Evolutionary conservation across 177 flowering plant species (phyloP).

Genomic region (Telopea speciosissima): DNA sequence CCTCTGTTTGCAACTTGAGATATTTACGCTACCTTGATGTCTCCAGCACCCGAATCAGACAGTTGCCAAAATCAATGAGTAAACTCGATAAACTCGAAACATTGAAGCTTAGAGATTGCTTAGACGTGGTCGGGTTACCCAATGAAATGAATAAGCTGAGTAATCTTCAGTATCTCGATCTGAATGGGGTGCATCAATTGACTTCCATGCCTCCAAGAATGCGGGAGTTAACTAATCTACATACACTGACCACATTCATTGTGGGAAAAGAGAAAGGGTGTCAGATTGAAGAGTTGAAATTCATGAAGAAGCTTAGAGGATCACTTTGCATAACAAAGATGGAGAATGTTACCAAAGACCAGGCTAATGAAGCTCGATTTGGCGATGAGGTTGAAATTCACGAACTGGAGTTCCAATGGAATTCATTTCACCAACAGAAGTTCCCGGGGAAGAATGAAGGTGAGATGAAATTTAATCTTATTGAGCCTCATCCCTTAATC

Average conservation of each 20-base stretch:
- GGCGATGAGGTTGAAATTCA: too few species aligned
- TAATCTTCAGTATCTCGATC: not conserved
- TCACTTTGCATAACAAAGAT: constrained; percentile 2
- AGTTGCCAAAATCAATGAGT: not conserved
- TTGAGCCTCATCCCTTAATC: too few species aligned
- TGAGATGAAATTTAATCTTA: too few species aligned
- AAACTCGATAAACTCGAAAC: constrained; percentile 2
- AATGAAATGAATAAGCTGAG: not conserved
- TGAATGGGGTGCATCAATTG: not conserved
- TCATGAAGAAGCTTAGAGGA: not conserved
- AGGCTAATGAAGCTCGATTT: too few species aligned
- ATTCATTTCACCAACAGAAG: too few species aligned
- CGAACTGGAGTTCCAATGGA: too few species aligned
- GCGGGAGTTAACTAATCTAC: not conserved
- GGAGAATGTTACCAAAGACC: constrained; percentile 2
- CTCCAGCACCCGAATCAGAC: not conserved
- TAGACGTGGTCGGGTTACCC: not conserved
- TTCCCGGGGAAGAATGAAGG: too few species aligned
- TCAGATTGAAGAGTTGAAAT: not conserved
- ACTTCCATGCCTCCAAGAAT: not conserved
- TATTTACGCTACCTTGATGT: constrained; percentile 1
- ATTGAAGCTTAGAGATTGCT: not conserved
- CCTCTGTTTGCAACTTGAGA: not conserved
- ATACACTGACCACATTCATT: not conserved
- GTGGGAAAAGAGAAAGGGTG: not conserved